phyloP scores from a whole-genome alignment of 139 green algal species.

The Ulvella scutata region DNA sequence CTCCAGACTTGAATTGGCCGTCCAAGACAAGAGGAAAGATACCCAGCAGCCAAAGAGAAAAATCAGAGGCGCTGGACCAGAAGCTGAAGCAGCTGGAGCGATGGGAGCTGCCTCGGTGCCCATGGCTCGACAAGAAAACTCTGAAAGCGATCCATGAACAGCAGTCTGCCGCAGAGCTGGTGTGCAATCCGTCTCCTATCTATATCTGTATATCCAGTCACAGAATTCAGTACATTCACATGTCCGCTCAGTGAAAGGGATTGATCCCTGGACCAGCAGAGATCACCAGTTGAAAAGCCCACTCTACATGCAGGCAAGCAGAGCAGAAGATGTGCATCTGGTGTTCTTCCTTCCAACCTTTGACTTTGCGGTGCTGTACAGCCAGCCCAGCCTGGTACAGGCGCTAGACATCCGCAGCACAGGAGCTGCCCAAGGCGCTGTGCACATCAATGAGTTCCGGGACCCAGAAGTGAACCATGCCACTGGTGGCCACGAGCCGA shows the following conservation, averaged over 20 bases:
- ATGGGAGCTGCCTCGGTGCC: constrained; percentile 51
- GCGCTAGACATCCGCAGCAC: not conserved
- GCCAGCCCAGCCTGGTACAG: not conserved
- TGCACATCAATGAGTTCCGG: constrained; percentile 20
- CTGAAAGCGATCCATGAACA: constrained; percentile 14
- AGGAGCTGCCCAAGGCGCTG: not conserved
- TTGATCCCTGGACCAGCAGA: too few species aligned
- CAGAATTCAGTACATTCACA: too few species aligned
- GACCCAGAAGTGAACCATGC: constrained; percentile 43
- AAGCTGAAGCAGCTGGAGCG: constrained; percentile 50
- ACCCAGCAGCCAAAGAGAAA: not conserved
- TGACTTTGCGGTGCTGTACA: constrained; percentile 71
- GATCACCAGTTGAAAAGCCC: too few species aligned
- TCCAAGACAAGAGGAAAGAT: constrained; percentile 57
- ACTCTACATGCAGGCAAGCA: not conserved
- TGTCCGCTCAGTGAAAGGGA: too few species aligned
- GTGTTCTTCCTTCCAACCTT: constrained; percentile 63
- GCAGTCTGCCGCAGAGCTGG: not conserved
- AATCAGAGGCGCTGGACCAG: constrained; percentile 41
- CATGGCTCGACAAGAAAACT: constrained; percentile 74
- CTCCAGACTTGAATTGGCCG: constrained; percentile 29
- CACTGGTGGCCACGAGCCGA: constrained; percentile 20
- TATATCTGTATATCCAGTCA: too few species aligned
- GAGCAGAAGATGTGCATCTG: constrained; percentile 23
- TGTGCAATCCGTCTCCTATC: not conserved